Percentiles rank a stretch among this genome's conserved stretches.
These are phyloP conservation scores for Fusarium circinatum DNA, from an alignment of 2,329 filamentous ascomycete genomes.

Conservation along the genomic window DNA sequence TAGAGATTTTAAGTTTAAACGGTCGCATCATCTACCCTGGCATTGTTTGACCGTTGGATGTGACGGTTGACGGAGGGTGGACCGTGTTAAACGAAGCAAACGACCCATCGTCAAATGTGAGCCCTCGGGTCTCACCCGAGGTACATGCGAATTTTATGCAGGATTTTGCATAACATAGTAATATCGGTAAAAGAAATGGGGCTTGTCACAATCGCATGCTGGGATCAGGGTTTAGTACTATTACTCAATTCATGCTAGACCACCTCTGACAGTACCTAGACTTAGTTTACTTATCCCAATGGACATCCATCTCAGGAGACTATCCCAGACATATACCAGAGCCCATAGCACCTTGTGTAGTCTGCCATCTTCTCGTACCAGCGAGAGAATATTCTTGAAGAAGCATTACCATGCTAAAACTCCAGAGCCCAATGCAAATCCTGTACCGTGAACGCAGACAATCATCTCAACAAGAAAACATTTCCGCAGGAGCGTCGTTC, in stretches of 20 bases:
- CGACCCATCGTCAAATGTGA: background rate
- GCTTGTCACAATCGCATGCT: background rate
- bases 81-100: background rate
- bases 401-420: background rate
- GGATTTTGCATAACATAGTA: background rate
- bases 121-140: background rate
- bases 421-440: background rate
- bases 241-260: background rate
- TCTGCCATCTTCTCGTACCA: background rate
- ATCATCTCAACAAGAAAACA: no score
- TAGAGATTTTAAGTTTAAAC: background rate
- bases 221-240: background rate
- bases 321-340: background rate
- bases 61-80: background rate
- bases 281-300: background rate
- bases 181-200: background rate
- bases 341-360: background rate
- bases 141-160: background rate
- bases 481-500: background rate
- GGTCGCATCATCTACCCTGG: conserved; percentile 4
- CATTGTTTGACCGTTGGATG: background rate
- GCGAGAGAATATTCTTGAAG: background rate
- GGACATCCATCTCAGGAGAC: background rate
- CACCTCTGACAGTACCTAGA: background rate
- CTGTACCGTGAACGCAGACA: accelerated